Evolutionary conservation across 2,329 filamentous ascomycete genomes (phyloP), one percentile per base, ranked within the genome.

Genomic region (Botryosphaeria dothidea): DNA sequence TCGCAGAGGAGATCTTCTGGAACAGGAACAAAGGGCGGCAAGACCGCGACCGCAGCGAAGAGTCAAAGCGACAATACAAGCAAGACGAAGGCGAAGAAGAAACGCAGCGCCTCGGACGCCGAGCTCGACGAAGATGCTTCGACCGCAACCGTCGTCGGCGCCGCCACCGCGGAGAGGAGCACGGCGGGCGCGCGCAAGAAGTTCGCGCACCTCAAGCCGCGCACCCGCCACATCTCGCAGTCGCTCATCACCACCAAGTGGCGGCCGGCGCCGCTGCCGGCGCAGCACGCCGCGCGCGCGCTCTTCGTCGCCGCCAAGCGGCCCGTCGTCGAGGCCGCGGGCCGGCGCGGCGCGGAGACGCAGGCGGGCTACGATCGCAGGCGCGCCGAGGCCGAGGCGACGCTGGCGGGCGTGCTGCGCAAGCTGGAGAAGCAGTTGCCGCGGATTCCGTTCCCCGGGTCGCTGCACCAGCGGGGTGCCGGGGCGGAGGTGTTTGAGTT

Each of bases 401-500:
- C 85, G 23, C 79, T 92, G 6, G 80, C 83, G 41, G 80, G 81
- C 43, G 81, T 89, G 27, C 78, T 86, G 7, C 81, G 82, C 45
- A 84, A 83, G 60, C 79, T 92, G 36, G 77, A 84, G 38, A 82
- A 80, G 54, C 89, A 88, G 71, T 77, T 92, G 5, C 75, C 80
- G 17, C 83, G 82, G 36, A 80, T 90, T 60, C 88, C 88, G n/a
- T 91, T 92, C 71, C 90, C 38, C 9, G 38, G 38, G 38, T 41
- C 90, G 1, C 86, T 86, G 0, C 81, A 84, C 2, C 77, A 77
- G 46, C 76, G 76, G 61, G 81, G 78, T 7, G 79, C 82, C 17
- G 54, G 23, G 11, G 38, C 19, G n/a, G 56, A 41, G 7, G 82
- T 86, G 57, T 85, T 92, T 52, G 84, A 90, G 70, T 88, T 88